Percentiles rank a stretch among this genome's conserved stretches.
phyloP scores from a whole-genome alignment of 2,329 filamentous ascomycete genomes.

The Periconia sp. region DNA sequence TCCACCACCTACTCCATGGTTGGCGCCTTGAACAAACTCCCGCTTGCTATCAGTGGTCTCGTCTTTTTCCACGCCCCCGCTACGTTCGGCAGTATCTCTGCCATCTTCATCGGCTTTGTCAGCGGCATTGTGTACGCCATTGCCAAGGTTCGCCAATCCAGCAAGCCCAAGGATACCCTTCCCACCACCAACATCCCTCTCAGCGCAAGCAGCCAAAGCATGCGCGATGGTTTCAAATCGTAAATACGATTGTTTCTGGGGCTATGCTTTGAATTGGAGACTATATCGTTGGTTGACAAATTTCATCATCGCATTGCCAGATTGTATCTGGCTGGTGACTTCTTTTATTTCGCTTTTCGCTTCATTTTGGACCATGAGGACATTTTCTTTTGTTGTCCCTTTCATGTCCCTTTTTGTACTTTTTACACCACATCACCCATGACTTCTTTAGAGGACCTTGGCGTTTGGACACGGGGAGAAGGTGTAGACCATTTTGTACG shows the following conservation, averaged over 20 bases:
- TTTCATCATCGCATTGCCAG: constrained; percentile 13
- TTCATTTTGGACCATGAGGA: constrained; percentile 11
- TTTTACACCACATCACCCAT: no score
- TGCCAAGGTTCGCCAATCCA: constrained; percentile 80
- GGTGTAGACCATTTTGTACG: constrained; percentile 3
- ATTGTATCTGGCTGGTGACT: constrained; percentile 18
- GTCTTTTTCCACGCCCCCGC: constrained; percentile 95
- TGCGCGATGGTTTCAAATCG: constrained; percentile 75
- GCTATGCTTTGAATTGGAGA: constrained; percentile 2
- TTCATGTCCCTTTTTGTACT: constrained; percentile 14
- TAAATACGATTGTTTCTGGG: constrained; percentile 14
- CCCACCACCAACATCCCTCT: constrained; percentile 69
- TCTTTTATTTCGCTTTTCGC: constrained; percentile 6
- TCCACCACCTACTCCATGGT: constrained; percentile 99
- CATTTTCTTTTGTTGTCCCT: constrained; percentile 22
- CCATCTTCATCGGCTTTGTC: constrained; percentile 87
- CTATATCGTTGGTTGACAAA: not conserved
- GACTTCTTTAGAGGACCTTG: constrained; percentile 20
- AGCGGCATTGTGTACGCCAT: constrained; percentile 89
- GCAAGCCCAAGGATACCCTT: constrained; percentile 66
- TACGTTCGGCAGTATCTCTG: constrained; percentile 87
- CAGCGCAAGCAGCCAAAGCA: constrained; percentile 90
- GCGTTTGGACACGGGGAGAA: constrained; percentile 14
- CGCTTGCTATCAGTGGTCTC: constrained; percentile 87
- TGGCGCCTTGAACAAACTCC: constrained; percentile 95